A percentile compares a stretch with the other conserved stretches of the same genome.
Evolutionary conservation across 768 basidiomycete species (phyloP).

Genomic region (Boletus vinaceobasis): DNA sequence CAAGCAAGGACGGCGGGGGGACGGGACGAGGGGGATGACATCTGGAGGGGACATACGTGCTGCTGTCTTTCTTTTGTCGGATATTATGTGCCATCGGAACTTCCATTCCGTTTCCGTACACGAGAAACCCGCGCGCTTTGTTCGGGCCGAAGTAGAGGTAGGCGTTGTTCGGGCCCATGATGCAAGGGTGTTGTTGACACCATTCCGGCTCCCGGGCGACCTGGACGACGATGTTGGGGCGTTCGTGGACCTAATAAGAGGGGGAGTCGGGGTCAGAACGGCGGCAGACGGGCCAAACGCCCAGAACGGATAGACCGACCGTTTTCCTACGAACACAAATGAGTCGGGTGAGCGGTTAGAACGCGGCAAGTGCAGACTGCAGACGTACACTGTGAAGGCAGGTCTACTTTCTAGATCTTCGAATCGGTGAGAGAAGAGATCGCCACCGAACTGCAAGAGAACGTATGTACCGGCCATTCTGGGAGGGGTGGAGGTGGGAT

Average conservation of each 20-base stretch:
- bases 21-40: not conserved
- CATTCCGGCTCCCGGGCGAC: slow-evolving; percentile 63
- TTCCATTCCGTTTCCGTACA: slow-evolving; percentile 63
- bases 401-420: slow-evolving; percentile 60
- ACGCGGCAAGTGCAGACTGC: not conserved
- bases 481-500: slow-evolving; percentile 20
- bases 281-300: not conserved
- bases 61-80: slow-evolving; percentile 55
- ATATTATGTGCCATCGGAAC: slow-evolving; percentile 56
- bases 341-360: slow-evolving; percentile 2
- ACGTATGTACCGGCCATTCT: slow-evolving; percentile 41
- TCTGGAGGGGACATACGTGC: slow-evolving; percentile 47
- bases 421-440: slow-evolving; percentile 58
- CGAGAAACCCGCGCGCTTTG: slow-evolving; percentile 56
- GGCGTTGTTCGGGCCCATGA: slow-evolving; percentile 79
- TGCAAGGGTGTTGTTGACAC: slow-evolving; percentile 62
- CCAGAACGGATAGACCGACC: slow-evolving; percentile 11
- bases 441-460: slow-evolving; percentile 62
- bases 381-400: slow-evolving; percentile 66
- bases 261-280: not conserved
- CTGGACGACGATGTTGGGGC: slow-evolving; percentile 61
- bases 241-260: slow-evolving; percentile 45
- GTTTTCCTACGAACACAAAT: slow-evolving; percentile 12
- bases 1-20: not conserved
- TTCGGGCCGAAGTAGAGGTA: slow-evolving; percentile 74